Base-by-base conservation (phyloP, 331 rosid species). In the Rosa hybrid region DNA sequence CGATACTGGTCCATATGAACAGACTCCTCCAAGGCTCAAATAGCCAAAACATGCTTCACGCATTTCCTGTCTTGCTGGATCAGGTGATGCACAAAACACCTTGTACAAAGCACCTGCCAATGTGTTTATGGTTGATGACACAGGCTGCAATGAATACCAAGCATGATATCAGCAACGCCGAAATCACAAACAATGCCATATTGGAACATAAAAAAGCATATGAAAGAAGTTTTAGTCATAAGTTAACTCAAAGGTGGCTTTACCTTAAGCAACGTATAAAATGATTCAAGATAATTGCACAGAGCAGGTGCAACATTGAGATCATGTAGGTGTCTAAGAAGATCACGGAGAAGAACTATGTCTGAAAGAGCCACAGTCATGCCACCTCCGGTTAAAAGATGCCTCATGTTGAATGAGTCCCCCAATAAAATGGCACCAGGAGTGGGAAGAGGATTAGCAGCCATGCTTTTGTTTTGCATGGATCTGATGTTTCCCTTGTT, bases 351-450 rank as follows among this genome's bases (percentile, higher is more conserved):
- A 42, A 94, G 74, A 48, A 88, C 97, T 62, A 85, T 88, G 68
- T 92, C 97, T 41, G 97, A 84, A 27, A 94, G 89, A 68, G 90
- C 97, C 23, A 94, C 97, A 0, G 95, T 90, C 97, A 89, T 90
- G 77, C 97, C 95, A 27, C 95, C 97, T 73, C 97, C 97, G 0
- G 95, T 92, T 81, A 92, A 83, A 83, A 94, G 95, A 85, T 92
- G 97, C 8, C 95, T 88, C 95, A 88, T 92, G 82, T 92, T 92
- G 80, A 91, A 89, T 17, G 98, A 94, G 54, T 91, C 98, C 39
- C 97, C 97, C 88, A 94, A 86, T n/a, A 94, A 71, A 77, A 94
- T 86, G 1, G 94, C 98, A 8, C 98, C 97, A 0, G 95, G 88
- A 21, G 95, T 90, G 30, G 38, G 67, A 60, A 60, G 1, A 21